Conservation (phyloP, 225 moss, liverwort and hornwort species). For the Antitrichia curtipendula region DNA sequence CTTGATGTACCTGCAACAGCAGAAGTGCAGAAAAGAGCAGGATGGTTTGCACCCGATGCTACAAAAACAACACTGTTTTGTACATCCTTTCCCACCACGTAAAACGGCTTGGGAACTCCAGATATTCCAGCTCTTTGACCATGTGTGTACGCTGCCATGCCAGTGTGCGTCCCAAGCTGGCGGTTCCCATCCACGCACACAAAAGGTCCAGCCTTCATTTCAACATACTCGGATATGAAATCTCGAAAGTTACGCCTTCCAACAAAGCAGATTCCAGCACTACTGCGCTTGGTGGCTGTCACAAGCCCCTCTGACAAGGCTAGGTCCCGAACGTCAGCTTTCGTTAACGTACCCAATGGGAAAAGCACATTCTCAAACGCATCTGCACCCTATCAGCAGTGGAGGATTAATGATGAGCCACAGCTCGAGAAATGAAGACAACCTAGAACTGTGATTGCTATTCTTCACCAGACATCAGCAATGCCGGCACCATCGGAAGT, state of each 20-base stretch:
- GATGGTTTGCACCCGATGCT: constrained; percentile 63
- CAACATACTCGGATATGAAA: constrained; percentile 82
- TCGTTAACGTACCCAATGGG: constrained; percentile 58
- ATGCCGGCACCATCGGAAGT: not conserved
- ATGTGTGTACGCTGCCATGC: constrained; percentile 81
- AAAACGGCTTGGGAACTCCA: constrained; percentile 67
- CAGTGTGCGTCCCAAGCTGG: constrained; percentile 57
- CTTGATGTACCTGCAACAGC: constrained; percentile 62
- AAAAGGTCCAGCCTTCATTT: constrained; percentile 71
- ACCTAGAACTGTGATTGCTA: not conserved
- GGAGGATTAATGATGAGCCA: not conserved
- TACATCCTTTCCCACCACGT: constrained; percentile 86
- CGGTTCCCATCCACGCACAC: constrained; percentile 50
- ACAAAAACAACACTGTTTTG: constrained; percentile 60
- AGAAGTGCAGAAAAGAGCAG: constrained; percentile 66
- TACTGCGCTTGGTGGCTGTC: constrained; percentile 85
- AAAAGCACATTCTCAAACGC: constrained; percentile 69
- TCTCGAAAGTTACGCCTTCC: constrained; percentile 76
- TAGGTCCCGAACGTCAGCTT: constrained; percentile 58
- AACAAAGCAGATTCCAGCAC: constrained; percentile 96
- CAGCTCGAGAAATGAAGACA: not conserved
- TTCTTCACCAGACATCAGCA: not conserved
- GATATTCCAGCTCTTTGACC: constrained; percentile 89
- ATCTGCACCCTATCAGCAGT: constrained; percentile 40
- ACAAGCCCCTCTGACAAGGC: constrained; percentile 61